Evolutionary conservation across 495 filamentous ascomycete species (phyloP).

Genomic region (Cryomyces minteri): DNA sequence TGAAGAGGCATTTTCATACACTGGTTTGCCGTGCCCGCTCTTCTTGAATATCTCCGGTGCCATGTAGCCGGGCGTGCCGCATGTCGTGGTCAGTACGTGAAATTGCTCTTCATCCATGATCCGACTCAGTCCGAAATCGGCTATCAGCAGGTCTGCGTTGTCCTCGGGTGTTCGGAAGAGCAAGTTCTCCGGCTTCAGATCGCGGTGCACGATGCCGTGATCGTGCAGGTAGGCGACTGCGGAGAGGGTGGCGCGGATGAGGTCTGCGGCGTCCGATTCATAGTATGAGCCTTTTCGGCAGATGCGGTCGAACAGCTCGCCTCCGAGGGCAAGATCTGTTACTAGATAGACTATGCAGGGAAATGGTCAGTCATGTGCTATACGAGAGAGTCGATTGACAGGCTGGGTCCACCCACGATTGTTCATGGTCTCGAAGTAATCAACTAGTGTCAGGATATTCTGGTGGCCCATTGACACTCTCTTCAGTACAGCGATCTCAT

Average conservation of each 20-base stretch:
- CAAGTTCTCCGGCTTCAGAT: constrained; percentile 59
- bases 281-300: constrained; percentile 97
- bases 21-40: constrained; percentile 59
- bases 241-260: constrained; percentile 84
- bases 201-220: constrained; percentile 92
- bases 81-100: constrained; percentile 92
- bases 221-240: constrained; percentile 98
- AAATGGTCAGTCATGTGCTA: background rate
- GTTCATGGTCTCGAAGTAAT: constrained; percentile 99
- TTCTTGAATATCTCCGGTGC: constrained; percentile 71
- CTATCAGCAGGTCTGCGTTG: constrained; percentile 80
- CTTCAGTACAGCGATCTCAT: constrained; percentile 95
- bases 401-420: constrained; percentile 39
- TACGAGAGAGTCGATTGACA: background rate
- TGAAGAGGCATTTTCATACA: constrained; percentile 28
- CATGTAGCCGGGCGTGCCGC: constrained; percentile 95
- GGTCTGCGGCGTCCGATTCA: constrained; percentile 87
- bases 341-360: constrained; percentile 63
- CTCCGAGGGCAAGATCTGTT: constrained; percentile 88
- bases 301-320: constrained; percentile 95
- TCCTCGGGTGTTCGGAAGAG: constrained; percentile 67
- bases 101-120: constrained; percentile 99
- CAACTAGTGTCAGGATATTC: constrained; percentile 92
- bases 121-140: constrained; percentile 81
- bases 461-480: constrained; percentile 94